These are phyloP conservation scores for Pelargonium nanum DNA, from an alignment of 345 rosid genomes.

Conservation along the genomic window DNA sequence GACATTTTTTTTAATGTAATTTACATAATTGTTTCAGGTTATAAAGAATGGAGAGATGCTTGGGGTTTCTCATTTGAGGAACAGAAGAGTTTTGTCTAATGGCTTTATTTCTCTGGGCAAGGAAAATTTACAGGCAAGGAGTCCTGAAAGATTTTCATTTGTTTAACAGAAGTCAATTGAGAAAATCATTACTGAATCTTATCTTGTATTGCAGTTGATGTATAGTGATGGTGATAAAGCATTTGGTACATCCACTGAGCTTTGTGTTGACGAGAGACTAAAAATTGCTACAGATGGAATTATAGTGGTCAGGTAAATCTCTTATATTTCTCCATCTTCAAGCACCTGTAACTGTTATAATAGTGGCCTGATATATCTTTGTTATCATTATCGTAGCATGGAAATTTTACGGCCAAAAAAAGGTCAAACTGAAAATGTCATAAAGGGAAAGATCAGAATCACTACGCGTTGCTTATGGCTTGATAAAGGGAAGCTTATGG, in stretches of 20 bases:
- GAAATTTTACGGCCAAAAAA: conserved; percentile 71
- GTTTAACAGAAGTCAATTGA: conserved; percentile 10
- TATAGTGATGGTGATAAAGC: conserved; percentile 96
- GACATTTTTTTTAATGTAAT: not conserved
- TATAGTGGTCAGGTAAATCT: conserved; percentile 68
- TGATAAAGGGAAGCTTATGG: conserved; percentile 89
- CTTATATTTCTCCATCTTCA: conserved; percentile 1
- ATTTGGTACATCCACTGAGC: conserved; percentile 88
- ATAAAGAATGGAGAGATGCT: conserved; percentile 99
- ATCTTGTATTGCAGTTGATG: conserved; percentile 65
- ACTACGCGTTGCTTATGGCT: conserved; percentile 97
- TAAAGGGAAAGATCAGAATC: conserved; percentile 88
- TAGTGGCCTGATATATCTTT: conserved; percentile 14
- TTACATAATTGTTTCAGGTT: conserved; percentile 43
- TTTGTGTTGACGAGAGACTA: conserved; percentile 82
- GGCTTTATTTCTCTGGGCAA: conserved; percentile 89
- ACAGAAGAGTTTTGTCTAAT: conserved; percentile 85
- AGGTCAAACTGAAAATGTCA: conserved; percentile 28
- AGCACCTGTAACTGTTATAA: not conserved
- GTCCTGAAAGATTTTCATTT: conserved; percentile 11
- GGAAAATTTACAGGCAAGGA: conserved; percentile 80
- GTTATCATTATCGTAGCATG: conserved; percentile 52
- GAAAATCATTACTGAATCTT: conserved; percentile 11
- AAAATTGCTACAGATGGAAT: conserved; percentile 94
- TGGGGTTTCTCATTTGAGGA: conserved; percentile 95